Base-by-base conservation (phyloP, 2,329 filamentous ascomycete genomes). In the Colletotrichum cereale region DNA sequence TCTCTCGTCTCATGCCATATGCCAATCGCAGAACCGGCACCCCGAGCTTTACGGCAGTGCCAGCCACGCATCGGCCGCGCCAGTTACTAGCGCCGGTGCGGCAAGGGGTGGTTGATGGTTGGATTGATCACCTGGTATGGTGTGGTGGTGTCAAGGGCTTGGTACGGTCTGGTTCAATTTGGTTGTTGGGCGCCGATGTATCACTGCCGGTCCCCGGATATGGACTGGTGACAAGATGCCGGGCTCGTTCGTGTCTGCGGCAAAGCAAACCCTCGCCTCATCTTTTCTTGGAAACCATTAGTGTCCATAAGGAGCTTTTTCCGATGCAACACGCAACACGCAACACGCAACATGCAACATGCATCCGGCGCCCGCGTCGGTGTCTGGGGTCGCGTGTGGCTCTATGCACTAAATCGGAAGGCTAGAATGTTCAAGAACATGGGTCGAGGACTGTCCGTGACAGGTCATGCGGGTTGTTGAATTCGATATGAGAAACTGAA, bases 381-480 rank as follows among this genome's bases (percentile, higher is more conserved):
- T 55, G 52, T 29, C 40, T 24, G n/a, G 21, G 60, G 38, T 38
- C 38, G 53, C 42, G 48, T 48, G 56, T 55, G 47, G 48, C 29
- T 34, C 29, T n/a, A 16, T 14, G 26, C n/a, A 47, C 48, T 31
- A 52, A 12, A 36, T 21, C 42, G 34, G 14, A 55, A 55, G 65
- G 65, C 69, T 69, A 61, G 69, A 72, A 63, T 58, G 29, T 64
- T 44, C 58, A 64, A 24, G 40, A 21, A 26, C 36, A 61, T 63
- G 69, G 69, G 65, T 55, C 65, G 14, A 24, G 56, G 40, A 38
- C 34, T 63, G 66, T 64, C 65, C 69, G 47, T 64, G 69, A 64
- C 58, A 69, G 69, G 69, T 72, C 69, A 69, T 60, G 69, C 66
- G 65, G 65, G 44, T 42, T 60, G 65, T 61, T 60, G 55, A 38